phyloP scores from a whole-genome alignment of 257 asterid species.

The Petrea volubilis region DNA sequence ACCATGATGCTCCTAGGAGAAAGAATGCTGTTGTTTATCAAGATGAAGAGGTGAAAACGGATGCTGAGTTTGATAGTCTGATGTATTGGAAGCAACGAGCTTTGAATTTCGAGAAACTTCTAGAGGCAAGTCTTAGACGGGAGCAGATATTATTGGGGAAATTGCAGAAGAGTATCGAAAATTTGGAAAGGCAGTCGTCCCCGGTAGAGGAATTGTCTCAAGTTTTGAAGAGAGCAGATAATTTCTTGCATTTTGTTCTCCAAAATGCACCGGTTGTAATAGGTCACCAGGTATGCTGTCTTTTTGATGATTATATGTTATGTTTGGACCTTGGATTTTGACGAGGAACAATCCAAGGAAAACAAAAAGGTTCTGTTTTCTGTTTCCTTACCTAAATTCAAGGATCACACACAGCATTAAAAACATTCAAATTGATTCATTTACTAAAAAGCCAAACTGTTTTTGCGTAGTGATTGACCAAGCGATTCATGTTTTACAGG shows the following conservation, averaged over 20 bases:
- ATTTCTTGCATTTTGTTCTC: slow-evolving; percentile 70
- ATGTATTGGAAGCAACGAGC: slow-evolving; percentile 63
- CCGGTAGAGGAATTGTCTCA: slow-evolving; percentile 71
- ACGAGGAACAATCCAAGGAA: no score
- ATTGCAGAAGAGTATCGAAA: slow-evolving; percentile 68
- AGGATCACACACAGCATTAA: no score
- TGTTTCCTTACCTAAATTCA: no score
- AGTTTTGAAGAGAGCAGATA: slow-evolving; percentile 66
- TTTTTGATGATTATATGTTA: no score
- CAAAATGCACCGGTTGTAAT: slow-evolving; percentile 82
- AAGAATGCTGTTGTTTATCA: slow-evolving; percentile 39
- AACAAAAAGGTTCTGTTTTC: no score
- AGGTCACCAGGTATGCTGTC: slow-evolving; percentile 62
- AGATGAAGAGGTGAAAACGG: slow-evolving; percentile 43
- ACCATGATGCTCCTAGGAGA: slow-evolving; percentile 49
- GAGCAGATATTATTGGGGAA: slow-evolving; percentile 54
- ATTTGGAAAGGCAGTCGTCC: slow-evolving; percentile 61
- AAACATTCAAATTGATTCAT: no score
- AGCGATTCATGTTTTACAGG: slow-evolving; percentile 37
- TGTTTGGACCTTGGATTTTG: no score
- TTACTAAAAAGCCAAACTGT: no score
- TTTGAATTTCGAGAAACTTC: slow-evolving; percentile 50
- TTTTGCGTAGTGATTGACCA: neutral
- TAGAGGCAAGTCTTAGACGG: slow-evolving; percentile 50
- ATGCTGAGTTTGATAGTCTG: slow-evolving; percentile 56